phyloP scores from a whole-genome alignment of 2,329 filamentous ascomycete species.

The Seiridium cupressi region DNA sequence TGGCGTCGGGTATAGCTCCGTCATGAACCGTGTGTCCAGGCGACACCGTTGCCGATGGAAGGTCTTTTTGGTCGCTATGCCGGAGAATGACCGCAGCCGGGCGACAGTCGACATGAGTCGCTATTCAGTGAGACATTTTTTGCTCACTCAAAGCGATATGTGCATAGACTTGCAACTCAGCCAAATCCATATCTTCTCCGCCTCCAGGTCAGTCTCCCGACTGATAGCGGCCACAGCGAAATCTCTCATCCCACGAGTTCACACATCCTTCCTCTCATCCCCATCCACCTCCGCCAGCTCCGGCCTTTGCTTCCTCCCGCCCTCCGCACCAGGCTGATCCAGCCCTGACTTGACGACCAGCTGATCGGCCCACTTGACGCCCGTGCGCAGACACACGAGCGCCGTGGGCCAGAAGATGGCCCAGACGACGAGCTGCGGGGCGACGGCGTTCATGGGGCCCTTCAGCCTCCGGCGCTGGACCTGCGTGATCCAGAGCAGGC shows the following conservation, averaged over 20 bases:
- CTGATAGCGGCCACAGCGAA: background rate
- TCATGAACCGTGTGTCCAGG: too few relatives aligned
- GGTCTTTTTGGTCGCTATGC: too few relatives aligned
- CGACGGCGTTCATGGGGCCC: background rate
- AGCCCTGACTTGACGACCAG: conserved; percentile 5
- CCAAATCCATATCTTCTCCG: background rate
- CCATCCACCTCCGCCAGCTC: conserved; percentile 1
- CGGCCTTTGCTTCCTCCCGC: background rate
- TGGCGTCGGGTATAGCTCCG: too few relatives aligned
- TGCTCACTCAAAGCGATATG: too few relatives aligned
- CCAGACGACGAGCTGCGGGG: conserved; percentile 10
- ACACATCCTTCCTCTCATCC: background rate
- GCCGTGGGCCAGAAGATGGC: conserved; percentile 12
- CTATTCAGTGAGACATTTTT: too few relatives aligned
- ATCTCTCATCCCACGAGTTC: background rate
- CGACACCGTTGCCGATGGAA: too few relatives aligned
- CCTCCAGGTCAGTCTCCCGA: too few relatives aligned
- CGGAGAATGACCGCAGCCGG: too few relatives aligned
- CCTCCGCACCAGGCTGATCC: background rate
- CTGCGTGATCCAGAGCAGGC: conserved; percentile 4
- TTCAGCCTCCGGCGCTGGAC: background rate
- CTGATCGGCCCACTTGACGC: conserved; percentile 8
- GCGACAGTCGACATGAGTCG: too few relatives aligned
- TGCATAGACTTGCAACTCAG: too few relatives aligned
- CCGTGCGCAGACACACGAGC: conserved; percentile 4